Percentiles rank a stretch among this genome's conserved stretches.
These are phyloP conservation scores for Candida andamanensis DNA, from an alignment of 805 yeast genomes.

Conservation along the genomic window DNA sequence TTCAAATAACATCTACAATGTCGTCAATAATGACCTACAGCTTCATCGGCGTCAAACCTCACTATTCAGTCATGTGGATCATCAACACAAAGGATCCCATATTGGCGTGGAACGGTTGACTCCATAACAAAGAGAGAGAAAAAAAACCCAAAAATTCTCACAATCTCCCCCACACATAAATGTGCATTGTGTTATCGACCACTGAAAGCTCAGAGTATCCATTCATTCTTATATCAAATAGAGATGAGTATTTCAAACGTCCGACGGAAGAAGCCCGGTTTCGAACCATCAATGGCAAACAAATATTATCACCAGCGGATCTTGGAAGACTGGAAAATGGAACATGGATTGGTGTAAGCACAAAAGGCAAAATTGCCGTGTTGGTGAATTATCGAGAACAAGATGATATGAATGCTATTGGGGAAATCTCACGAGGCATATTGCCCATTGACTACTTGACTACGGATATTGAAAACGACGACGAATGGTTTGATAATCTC, in stretches of 20 bases:
- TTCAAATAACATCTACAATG: too few relatives aligned
- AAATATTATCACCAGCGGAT: conserved; percentile 66
- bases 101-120: too few relatives aligned
- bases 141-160: too few relatives aligned
- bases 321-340: conserved; percentile 71
- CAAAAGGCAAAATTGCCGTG: conserved; percentile 58
- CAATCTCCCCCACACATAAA: conserved; percentile 22
- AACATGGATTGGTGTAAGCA: conserved; percentile 82
- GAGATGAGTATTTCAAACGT: conserved; percentile 81
- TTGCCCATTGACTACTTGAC: conserved; percentile 43
- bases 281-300: conserved; percentile 26
- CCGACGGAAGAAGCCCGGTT: conserved; percentile 57
- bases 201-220: conserved; percentile 70
- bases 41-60: not conserved
- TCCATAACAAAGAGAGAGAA: too few relatives aligned
- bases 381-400: conserved; percentile 70
- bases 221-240: conserved; percentile 68
- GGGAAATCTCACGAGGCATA: conserved; percentile 49
- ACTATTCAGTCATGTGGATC: not conserved
- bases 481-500: conserved; percentile 43
- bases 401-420: conserved; percentile 15
- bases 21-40: too few relatives aligned
- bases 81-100: not conserved
- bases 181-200: conserved; percentile 79
- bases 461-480: conserved; percentile 29